These are phyloP conservation scores for Amyloporia xantha DNA, from an alignment of 768 basidiomycete genomes.

Conservation along the genomic window DNA sequence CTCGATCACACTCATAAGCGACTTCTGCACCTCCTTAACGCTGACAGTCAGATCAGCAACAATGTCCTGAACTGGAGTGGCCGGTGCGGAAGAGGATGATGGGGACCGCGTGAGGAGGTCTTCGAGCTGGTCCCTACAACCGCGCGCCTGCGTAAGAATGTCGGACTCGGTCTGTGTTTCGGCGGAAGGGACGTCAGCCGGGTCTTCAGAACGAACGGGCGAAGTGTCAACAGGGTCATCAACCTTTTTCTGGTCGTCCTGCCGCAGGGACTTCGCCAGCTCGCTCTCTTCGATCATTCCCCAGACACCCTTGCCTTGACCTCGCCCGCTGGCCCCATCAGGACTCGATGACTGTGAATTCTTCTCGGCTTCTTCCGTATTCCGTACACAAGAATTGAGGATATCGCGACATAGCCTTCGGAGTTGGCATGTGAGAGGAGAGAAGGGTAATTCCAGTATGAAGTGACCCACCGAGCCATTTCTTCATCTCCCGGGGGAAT, in stretches of 20 bases:
- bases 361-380: slow-evolving; percentile 81
- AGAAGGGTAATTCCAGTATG: slow-evolving; percentile 2
- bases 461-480: slow-evolving; percentile 57
- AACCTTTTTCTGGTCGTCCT: slow-evolving; percentile 53
- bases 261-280: slow-evolving; percentile 62
- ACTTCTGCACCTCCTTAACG: slow-evolving; percentile 45
- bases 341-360: slow-evolving; percentile 17
- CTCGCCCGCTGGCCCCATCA: slow-evolving; percentile 40
- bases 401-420: slow-evolving; percentile 85
- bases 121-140: slow-evolving; percentile 25
- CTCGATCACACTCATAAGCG: slow-evolving; percentile 48
- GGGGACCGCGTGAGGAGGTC: slow-evolving; percentile 17
- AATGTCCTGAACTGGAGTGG: slow-evolving; percentile 8
- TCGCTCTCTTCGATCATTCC: slow-evolving; percentile 82
- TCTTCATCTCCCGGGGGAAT: slow-evolving; percentile 82
- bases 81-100: slow-evolving; percentile 15
- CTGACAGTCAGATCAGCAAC: slow-evolving; percentile 40
- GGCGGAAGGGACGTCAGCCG: slow-evolving; percentile 19
- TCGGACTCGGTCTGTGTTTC: slow-evolving; percentile 34
- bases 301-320: slow-evolving; percentile 66
- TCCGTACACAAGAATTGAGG: slow-evolving; percentile 82
- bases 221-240: slow-evolving; percentile 16
- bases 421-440: too few species aligned
- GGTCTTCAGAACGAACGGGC: slow-evolving; percentile 9
- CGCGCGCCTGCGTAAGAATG: slow-evolving; percentile 39